Percentiles rank a stretch among this genome's conserved stretches.
These are phyloP conservation scores for Trichoderma sp. DNA, from an alignment of 2,329 filamentous ascomycete genomes.

Conservation along the genomic window DNA sequence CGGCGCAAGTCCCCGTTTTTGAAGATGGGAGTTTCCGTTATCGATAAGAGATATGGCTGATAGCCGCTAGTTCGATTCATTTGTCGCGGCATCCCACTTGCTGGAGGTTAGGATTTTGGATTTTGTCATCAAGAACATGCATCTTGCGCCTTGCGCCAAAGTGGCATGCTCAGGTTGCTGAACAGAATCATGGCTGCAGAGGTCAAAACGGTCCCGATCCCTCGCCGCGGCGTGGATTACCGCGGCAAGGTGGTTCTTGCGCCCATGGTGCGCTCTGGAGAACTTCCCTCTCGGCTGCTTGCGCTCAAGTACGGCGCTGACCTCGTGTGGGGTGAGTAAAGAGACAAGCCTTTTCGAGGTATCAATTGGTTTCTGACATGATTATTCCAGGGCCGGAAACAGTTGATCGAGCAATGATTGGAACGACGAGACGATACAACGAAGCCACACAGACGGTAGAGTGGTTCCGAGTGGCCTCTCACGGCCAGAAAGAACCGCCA, in stretches of 20 bases:
- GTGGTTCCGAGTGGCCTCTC: conserved; percentile 73
- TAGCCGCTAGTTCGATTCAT: conserved; percentile 10
- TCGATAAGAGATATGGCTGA: conserved; percentile 18
- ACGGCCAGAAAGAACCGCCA: conserved; percentile 58
- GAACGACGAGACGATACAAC: conserved; percentile 75
- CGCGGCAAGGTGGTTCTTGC: conserved; percentile 90
- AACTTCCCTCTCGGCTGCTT: conserved; percentile 82
- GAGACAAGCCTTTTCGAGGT: not conserved
- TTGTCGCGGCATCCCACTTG: conserved; percentile 5
- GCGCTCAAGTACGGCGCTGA: conserved; percentile 95
- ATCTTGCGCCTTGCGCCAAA: conserved; percentile 2
- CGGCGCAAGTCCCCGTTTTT: not conserved
- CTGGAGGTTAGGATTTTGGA: not conserved
- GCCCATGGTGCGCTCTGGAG: conserved; percentile 97
- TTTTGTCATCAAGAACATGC: conserved; percentile 19
- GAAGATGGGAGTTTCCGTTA: not conserved
- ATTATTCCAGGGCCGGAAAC: conserved; percentile 75
- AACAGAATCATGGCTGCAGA: conserved; percentile 57
- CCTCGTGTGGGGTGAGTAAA: conserved; percentile 78
- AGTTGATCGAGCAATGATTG: conserved; percentile 87
- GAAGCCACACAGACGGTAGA: conserved; percentile 75
- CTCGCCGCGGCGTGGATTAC: conserved; percentile 86
- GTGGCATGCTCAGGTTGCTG: conserved; percentile 36
- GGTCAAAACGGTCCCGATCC: conserved; percentile 73
- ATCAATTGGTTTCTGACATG: not conserved